Base-by-base conservation (phyloP, 2,329 filamentous ascomycete species). In the Rasamsonia emersonii region DNA sequence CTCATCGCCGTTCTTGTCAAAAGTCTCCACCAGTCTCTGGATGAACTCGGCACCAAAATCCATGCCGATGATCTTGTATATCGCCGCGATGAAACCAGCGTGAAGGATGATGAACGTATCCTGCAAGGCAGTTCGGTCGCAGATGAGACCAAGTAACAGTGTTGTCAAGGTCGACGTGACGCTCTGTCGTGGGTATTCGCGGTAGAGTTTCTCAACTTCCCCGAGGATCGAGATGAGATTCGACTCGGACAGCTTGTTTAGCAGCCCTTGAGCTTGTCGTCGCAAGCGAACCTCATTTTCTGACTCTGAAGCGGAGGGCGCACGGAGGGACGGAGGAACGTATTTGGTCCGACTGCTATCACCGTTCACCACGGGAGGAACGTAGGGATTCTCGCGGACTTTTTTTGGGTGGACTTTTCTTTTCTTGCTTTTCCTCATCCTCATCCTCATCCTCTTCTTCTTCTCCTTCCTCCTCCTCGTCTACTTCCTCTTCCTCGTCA, bases 91-190 rank as follows among this genome's bases (percentile, higher is more conserved):
- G 51, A 96, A 96, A 4, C 86, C 89, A 21, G 88, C 86, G 35
- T 86, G 82, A 8, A 96, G 73, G 31, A 95, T 86, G 33, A 95
- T 75, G 46, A 95, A 93, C 0, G 88, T 91, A 46, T 95, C 89
- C 4, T 82, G 78, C 2, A 95, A 67, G 25, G 69, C 77, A 15
- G 86, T 82, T 5, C 79, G 75, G 45, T 93, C 86, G 47, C 77
- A 81, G 18, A 94, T 73, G 37, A 91, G 74, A n/a, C 76, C 74
- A 38, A 94, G 68, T 1, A 96, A 65, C 2, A 89, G 67, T 40
- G 88, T 78, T 3, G 88, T 76, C 2, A 96, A 65, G 0, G 77
- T 80, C 1, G 82, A 79, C 1, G 86, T 94, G 27, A 95, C 86
- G 48, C 88, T 78, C 40, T 91, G 85, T n/a, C 91, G 77, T 1